Evolutionary conservation across 1,284 basidiomycete species (phyloP).

Genomic region (Marasmius tenuissimus): DNA sequence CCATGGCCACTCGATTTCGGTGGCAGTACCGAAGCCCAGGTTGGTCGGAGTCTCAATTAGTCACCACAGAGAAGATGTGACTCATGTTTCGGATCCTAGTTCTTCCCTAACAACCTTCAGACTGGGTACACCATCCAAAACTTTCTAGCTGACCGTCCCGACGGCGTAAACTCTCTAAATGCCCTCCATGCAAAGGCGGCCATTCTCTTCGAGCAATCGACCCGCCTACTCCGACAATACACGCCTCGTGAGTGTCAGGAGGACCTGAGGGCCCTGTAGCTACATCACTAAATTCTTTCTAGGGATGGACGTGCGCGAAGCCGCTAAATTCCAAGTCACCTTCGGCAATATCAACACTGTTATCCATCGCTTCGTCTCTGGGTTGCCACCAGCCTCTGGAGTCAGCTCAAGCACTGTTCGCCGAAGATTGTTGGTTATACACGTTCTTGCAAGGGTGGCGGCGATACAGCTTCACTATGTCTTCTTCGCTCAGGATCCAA

Average conservation of each 20-base stretch:
- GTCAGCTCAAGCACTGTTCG: not conserved
- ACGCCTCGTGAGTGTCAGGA: conserved; percentile 10
- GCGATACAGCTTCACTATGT: conserved; percentile 8
- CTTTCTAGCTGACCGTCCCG: conserved; percentile 18
- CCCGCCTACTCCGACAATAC: conserved; percentile 15
- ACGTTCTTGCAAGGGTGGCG: conserved; percentile 5
- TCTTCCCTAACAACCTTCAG: conserved; percentile 3
- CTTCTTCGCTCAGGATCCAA: conserved; percentile 3
- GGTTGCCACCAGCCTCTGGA: conserved; percentile 1
- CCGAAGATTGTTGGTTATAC: conserved; percentile 6
- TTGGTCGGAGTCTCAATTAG: not conserved
- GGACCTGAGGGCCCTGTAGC: not conserved
- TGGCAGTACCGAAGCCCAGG: not conserved
- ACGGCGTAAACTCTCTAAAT: conserved; percentile 16
- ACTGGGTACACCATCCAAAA: conserved; percentile 17
- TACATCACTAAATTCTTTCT: not conserved
- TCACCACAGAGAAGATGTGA: not conserved
- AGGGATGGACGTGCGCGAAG: conserved; percentile 12
- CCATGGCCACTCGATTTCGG: conserved; percentile 14
- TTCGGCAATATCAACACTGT: conserved; percentile 6
- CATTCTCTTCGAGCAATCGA: conserved; percentile 23
- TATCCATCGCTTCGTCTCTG: conserved; percentile 5
- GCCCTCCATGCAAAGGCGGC: conserved; percentile 24
- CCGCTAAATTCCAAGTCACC: conserved; percentile 8
- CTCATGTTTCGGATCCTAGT: not conserved